These are phyloP conservation scores for Polyporus tsugae DNA, from an alignment of 1,284 basidiomycete genomes.

Conservation along the genomic window DNA sequence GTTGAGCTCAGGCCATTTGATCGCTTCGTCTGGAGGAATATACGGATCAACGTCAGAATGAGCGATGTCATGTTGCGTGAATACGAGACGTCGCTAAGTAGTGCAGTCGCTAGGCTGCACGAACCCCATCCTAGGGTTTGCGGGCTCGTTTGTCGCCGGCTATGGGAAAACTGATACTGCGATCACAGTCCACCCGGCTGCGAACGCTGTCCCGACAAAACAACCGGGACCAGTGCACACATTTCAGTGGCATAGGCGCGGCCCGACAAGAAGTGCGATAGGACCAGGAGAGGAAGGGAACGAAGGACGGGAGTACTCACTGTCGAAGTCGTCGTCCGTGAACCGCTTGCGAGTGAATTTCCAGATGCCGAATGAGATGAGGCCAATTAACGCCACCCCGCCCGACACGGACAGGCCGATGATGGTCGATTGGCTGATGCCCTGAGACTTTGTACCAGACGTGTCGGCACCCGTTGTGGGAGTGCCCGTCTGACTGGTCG, in stretches of 20 bases:
- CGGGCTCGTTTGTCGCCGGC: conserved; percentile 9
- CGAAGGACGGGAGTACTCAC: conserved; percentile 52
- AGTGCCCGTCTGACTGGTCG: conserved; percentile 26
- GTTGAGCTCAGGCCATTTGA: conserved; percentile 89
- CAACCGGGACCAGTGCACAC: conserved; percentile 5
- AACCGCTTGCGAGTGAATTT: conserved; percentile 83
- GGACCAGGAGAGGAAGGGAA: conserved; percentile 13
- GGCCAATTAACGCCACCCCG: conserved; percentile 72
- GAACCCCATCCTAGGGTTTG: conserved; percentile 27
- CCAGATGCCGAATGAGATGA: conserved; percentile 80
- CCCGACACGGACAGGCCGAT: conserved; percentile 81
- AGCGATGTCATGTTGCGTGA: conserved; percentile 11
- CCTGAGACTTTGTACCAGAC: conserved; percentile 19
- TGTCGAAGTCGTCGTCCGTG: conserved; percentile 73
- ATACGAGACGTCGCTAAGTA: not conserved
- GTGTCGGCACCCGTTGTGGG: conserved; percentile 23
- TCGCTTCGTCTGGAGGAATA: conserved; percentile 67
- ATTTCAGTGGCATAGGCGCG: not conserved
- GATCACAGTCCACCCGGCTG: conserved; percentile 16
- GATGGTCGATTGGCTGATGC: conserved; percentile 72
- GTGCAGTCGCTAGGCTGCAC: conserved; percentile 2
- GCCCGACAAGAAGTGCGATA: not conserved
- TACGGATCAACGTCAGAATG: conserved; percentile 14
- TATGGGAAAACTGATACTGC: conserved; percentile 13
- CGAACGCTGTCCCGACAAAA: conserved; percentile 3